Base-by-base conservation (phyloP, 805 yeast species). In the Candida ascalaphidarum region DNA sequence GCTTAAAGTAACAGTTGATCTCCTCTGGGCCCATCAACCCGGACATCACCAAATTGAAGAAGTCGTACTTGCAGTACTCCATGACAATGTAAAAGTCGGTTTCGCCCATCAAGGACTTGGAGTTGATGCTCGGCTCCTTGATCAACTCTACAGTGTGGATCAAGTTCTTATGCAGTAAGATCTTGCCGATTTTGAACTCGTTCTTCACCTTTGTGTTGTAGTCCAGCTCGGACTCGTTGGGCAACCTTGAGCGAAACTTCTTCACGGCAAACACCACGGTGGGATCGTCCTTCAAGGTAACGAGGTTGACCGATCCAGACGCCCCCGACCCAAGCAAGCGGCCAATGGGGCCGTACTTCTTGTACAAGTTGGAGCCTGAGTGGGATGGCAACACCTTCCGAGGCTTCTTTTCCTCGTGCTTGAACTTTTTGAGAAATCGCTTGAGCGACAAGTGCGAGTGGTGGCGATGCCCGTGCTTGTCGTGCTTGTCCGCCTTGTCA, bases 31-130 rank as follows among this genome's bases (percentile, higher is more conserved):
- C 58, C 86, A 86, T 77, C 32, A 77, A 55, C 3, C 89, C 94
- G 24, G 82, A 70, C 96, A 89, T 89, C 18, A 89, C 96, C 29
- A 89, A 67, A 25, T 92, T 83, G 55, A 89, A 89, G 47, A 89
- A 84, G 57, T 89, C 98, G 50, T 69, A 85, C 2, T 85, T 89
- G 31, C 94, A 82, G 51, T 80, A 89, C 49, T 89, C 96, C 95
- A 92, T 88, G 20, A 89, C 81, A 37, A 89, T 82, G 32, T 71
- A 70, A 46, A 72, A 61, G 27, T 61, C 65, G 2, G 49, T 35
- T 12, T 43, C 52, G 10, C 39, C 11, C 21, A 26, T 23, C 36
- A 41, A 28, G n/a, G n/a, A n/a, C 15, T 43, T 46, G 14, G 31
- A 11, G n/a, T n/a, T n/a, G n/a, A n/a, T n/a, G 11, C 26, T 27